Percentiles rank a stretch among this genome's conserved stretches.
Evolutionary conservation across 768 basidiomycete genomes (phyloP).

Genomic region (Boletus pseudopeckii): DNA sequence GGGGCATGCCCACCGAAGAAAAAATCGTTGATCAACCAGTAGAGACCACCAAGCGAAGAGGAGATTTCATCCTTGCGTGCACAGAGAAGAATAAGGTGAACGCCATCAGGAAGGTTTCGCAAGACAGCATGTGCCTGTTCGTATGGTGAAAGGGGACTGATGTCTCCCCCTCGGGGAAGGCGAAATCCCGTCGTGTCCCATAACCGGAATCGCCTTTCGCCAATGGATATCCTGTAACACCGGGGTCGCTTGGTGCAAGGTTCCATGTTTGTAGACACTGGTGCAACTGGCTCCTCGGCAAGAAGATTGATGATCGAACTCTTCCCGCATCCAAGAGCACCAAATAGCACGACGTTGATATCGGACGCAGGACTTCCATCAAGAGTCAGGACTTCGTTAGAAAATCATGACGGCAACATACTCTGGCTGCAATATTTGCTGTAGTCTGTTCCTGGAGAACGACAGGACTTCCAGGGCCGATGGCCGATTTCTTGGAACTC

Average conservation of each 20-base stretch:
- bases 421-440: not conserved
- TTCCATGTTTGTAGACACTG: conserved; percentile 16
- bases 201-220: conserved; percentile 8
- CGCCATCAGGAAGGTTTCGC: conserved; percentile 22
- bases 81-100: conserved; percentile 36
- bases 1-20: conserved; percentile 34
- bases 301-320: conserved; percentile 22
- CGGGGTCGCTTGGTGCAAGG: conserved; percentile 31
- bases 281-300: conserved; percentile 17
- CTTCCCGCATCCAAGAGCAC: conserved; percentile 16
- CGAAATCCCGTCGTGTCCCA: conserved; percentile 28
- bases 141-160: conserved; percentile 7
- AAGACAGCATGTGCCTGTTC: conserved; percentile 26
- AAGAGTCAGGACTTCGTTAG: not conserved
- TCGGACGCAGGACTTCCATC: not conserved
- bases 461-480: not conserved
- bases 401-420: not conserved
- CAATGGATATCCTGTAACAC: not conserved
- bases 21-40: conserved; percentile 31
- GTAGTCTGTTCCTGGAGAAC: not conserved
- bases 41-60: conserved; percentile 28
- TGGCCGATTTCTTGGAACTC: not conserved
- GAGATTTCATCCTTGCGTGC: conserved; percentile 30
- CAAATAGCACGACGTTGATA: conserved; percentile 17
- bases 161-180: not conserved